Conservation (phyloP, 2,329 filamentous ascomycete species). For the Biscogniauxia mediterranea region DNA sequence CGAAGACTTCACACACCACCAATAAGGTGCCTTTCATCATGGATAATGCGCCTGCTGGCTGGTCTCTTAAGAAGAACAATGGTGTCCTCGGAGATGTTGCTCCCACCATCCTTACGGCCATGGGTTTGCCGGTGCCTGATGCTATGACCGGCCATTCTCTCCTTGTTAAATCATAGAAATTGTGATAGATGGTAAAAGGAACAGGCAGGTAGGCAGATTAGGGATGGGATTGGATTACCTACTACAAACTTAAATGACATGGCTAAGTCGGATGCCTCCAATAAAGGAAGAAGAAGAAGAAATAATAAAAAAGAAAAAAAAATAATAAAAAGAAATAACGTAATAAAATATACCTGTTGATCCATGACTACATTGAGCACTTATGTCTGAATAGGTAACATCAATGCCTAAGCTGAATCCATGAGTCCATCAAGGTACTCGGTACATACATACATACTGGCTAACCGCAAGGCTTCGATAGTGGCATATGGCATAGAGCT, state of each 20-base stretch:
- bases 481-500: too few species aligned
- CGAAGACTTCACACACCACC: constrained; percentile 96
- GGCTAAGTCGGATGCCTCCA: too few species aligned
- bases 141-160: constrained; percentile 90
- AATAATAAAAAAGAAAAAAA: constrained; percentile 5
- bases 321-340: constrained; percentile 12
- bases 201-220: constrained; percentile 31
- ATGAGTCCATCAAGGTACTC: too few species aligned
- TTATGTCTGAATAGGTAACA: too few species aligned
- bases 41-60: constrained; percentile 91
- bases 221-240: too few species aligned
- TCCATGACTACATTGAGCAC: too few species aligned
- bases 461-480: too few species aligned
- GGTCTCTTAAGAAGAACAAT: constrained; percentile 73
- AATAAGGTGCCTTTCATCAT: constrained; percentile 98
- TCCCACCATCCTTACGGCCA: constrained; percentile 84
- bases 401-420: too few species aligned
- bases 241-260: too few species aligned
- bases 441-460: too few species aligned
- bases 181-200: constrained; percentile 47
- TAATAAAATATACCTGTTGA: constrained; percentile 8
- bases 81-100: constrained; percentile 97
- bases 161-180: constrained; percentile 48
- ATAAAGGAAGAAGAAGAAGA: background rate
- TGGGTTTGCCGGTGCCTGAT: constrained; percentile 86